Evolutionary conservation across 2,329 filamentous ascomycete genomes (phyloP), one percentile per base, ranked within the genome.

Genomic region (Alternaria arbusti): DNA sequence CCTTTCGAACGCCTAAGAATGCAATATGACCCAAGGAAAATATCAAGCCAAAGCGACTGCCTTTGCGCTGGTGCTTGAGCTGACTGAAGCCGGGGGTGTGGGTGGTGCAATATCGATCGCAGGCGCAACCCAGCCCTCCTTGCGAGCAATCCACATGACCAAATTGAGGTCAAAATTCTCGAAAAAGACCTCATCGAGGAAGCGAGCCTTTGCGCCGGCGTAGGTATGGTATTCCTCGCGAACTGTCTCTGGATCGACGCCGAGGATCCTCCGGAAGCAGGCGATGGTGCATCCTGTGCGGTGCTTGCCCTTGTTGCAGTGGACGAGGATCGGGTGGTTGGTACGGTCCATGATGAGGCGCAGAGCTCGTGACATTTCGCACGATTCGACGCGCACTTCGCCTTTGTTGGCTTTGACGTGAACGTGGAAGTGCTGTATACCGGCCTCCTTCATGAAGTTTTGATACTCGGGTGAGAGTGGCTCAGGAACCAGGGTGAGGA

Each of bases 281-380:
- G 89, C 94, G 52, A 94, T 87, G n/a, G 96, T 90, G 75, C 94
- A 97, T 22, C 94, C 94, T 17, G 94, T 97, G 61, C 94, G 91
- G 76, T 97, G 94, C 86, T 90, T 96, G 76, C 94, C 94, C 71
- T 97, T 94, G 77, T 97, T 97, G 85, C 94, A 97, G 79, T 97
- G 94, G 50, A 97, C 87, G 43, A 97, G 85, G 11, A 97, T 80
- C 0, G 94, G 94, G 69, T 96, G 89, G 66, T 96, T 93, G 32
- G 84, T 81, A 52, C 86, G 86, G 74, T 96, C 87, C 57, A 95
- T 84, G 44, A 95, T 86, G 45, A 95, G 82, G 12, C 87, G 83
- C 23, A 97, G 84, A 49, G 95, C 93, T 8, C 87, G 83, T 65
- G 86, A 85, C 86, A 97, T 93, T 25, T 89, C 71, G 54, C 74